phyloP scores from a whole-genome alignment of 495 filamentous ascomycete genomes.

The Hypomontagnella submonticulosa region DNA sequence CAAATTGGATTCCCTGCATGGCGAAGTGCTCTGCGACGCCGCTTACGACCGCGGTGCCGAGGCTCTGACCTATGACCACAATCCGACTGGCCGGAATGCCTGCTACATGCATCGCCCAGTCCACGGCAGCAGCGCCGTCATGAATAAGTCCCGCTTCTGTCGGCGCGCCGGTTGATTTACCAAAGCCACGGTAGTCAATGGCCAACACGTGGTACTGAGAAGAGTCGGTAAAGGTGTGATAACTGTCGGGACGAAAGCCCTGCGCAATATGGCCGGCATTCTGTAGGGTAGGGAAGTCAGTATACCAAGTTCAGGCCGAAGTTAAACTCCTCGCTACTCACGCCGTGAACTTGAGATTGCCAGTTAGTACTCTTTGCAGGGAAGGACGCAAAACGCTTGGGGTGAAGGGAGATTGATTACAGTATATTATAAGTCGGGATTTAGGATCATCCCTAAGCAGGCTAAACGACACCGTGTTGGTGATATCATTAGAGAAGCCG shows the following conservation, averaged over 20 bases:
- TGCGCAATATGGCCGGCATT: constrained; percentile 75
- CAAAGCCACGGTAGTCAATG: constrained; percentile 93
- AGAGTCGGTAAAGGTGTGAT: constrained; percentile 69
- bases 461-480: constrained; percentile 64
- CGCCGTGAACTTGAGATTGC: constrained; percentile 55
- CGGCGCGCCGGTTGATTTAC: constrained; percentile 79
- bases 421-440: constrained; percentile 68
- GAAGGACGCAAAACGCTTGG: constrained; percentile 7
- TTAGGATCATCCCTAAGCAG: constrained; percentile 72
- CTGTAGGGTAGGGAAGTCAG: constrained; percentile 28
- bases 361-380: constrained; percentile 14
- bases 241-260: constrained; percentile 68
- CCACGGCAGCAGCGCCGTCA: constrained; percentile 76
- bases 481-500: constrained; percentile 66
- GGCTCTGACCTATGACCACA: constrained; percentile 84
- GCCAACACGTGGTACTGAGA: constrained; percentile 67
- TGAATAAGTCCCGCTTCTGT: constrained; percentile 84
- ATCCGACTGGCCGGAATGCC: constrained; percentile 76
- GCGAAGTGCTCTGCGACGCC: constrained; percentile 76
- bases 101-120: constrained; percentile 74
- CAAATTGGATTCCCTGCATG: constrained; percentile 63
- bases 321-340: constrained; percentile 34
- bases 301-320: not conserved
- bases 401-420: constrained; percentile 40
- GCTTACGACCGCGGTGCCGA: constrained; percentile 85